These are phyloP conservation scores for Apiospora hydei DNA, from an alignment of 2,329 filamentous ascomycete species.

Conservation along the genomic window DNA sequence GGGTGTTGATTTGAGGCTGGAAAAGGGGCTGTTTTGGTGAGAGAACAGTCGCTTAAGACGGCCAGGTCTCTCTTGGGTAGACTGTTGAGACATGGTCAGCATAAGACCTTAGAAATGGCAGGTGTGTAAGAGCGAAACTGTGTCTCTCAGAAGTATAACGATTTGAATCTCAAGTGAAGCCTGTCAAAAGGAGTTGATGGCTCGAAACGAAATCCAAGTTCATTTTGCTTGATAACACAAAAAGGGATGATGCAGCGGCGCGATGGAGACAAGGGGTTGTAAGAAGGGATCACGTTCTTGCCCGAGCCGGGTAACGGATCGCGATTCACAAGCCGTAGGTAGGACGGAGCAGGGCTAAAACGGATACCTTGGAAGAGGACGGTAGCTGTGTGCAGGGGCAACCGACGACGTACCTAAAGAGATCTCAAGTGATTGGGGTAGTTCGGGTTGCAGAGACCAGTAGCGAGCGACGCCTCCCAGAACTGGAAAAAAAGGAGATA, in stretches of 20 bases:
- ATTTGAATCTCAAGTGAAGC: neutral
- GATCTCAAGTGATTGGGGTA: neutral
- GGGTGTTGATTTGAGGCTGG: neutral
- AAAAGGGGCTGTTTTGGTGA: neutral
- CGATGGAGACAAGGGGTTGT: neutral
- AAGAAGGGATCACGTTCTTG: neutral
- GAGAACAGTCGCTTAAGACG: slow-evolving; percentile 20
- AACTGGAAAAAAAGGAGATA: neutral
- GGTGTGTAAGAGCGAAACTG: neutral
- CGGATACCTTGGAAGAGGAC: neutral
- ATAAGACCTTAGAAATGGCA: neutral
- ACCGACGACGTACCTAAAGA: slow-evolving; percentile 11
- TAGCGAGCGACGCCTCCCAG: slow-evolving; percentile 4
- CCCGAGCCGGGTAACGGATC: neutral
- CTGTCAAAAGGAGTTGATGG: neutral
- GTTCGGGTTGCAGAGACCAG: neutral
- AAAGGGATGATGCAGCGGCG: neutral
- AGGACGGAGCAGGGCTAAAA: neutral
- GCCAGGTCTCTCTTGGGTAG: neutral
- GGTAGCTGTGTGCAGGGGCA: neutral
- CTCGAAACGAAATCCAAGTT: neutral
- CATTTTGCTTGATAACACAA: neutral
- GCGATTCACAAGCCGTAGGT: neutral
- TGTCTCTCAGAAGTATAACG: neutral
- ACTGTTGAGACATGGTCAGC: slow-evolving; percentile 2